Evolutionary conservation across 139 green algal species (phyloP).

Genomic region (Spirogloea muscicola): DNA sequence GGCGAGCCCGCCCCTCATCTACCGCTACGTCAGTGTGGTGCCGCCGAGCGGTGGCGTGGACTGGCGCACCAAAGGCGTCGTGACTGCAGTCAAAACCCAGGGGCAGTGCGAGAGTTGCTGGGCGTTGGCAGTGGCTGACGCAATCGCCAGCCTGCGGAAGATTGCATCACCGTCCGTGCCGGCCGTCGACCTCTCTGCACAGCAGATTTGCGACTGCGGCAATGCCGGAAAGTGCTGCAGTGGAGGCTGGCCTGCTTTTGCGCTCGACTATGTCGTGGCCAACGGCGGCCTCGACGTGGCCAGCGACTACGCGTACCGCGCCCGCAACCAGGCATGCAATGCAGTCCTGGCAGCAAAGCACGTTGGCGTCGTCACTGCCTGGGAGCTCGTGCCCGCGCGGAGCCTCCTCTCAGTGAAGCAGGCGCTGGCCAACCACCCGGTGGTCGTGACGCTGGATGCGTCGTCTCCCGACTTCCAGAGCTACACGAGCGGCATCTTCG

Average conservation of each 20-base stretch:
- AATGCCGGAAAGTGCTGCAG: slow-evolving; percentile 59
- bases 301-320: slow-evolving; percentile 82
- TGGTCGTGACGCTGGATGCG: slow-evolving; percentile 84
- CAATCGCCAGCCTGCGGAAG: slow-evolving; percentile 82
- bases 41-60: slow-evolving; percentile 67
- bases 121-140: slow-evolving; percentile 84
- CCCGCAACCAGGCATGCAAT: slow-evolving; percentile 28
- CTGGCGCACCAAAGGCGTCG: slow-evolving; percentile 70
- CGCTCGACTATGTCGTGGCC: slow-evolving; percentile 78
- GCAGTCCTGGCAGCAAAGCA: too few relatives aligned
- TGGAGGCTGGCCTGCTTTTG: slow-evolving; percentile 91
- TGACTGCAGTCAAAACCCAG: slow-evolving; percentile 89
- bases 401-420: slow-evolving; percentile 39
- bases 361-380: too few relatives aligned
- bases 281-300: slow-evolving; percentile 88
- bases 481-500: slow-evolving; percentile 65
- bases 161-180: too few relatives aligned
- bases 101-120: slow-evolving; percentile 85
- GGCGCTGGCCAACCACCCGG: slow-evolving; percentile 77
- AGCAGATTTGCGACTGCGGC: slow-evolving; percentile 39
- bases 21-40: too few relatives aligned
- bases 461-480: slow-evolving; percentile 78
- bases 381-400: slow-evolving; percentile 78
- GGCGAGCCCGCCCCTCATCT: too few relatives aligned
- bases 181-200: slow-evolving; percentile 3